These are phyloP conservation scores for Limnanthes douglasii DNA, from an alignment of 345 rosid species.

Conservation along the genomic window DNA sequence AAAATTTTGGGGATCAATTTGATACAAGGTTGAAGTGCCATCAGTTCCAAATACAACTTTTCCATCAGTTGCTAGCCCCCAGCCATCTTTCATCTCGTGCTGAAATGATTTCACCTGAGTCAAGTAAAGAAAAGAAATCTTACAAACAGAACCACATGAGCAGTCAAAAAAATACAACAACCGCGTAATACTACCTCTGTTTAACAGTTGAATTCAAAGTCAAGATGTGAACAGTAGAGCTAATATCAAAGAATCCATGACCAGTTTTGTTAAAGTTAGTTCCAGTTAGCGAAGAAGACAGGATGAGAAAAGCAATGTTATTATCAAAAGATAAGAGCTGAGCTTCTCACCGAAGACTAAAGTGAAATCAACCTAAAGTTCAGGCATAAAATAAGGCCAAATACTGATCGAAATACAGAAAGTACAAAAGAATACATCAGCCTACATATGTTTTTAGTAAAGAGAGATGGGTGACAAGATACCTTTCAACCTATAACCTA, in stretches of 20 bases:
- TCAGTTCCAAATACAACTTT: conserved; percentile 73
- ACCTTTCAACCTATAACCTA: no score
- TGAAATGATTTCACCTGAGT: conserved; percentile 53
- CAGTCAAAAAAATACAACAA: no score
- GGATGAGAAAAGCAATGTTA: neutral
- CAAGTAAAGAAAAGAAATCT: conserved; percentile 2
- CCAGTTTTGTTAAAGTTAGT: neutral
- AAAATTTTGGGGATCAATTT: conserved; percentile 49
- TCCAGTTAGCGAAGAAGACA: neutral
- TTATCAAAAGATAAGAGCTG: no score
- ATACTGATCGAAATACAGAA: neutral
- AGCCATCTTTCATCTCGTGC: conserved; percentile 88
- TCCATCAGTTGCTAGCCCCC: conserved; percentile 97
- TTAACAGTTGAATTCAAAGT: neutral
- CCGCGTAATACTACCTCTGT: no score
- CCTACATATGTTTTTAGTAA: no score
- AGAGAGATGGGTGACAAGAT: no score
- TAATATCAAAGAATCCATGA: neutral
- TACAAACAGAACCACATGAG: no score
- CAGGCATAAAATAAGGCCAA: neutral
- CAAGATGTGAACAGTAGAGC: neutral
- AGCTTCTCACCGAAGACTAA: no score
- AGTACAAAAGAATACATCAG: neutral
- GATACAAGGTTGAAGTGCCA: conserved; percentile 76
- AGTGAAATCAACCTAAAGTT: no score